These are phyloP conservation scores for Bruguiera gymnorhiza DNA, from an alignment of 345 rosid genomes.

Conservation along the genomic window DNA sequence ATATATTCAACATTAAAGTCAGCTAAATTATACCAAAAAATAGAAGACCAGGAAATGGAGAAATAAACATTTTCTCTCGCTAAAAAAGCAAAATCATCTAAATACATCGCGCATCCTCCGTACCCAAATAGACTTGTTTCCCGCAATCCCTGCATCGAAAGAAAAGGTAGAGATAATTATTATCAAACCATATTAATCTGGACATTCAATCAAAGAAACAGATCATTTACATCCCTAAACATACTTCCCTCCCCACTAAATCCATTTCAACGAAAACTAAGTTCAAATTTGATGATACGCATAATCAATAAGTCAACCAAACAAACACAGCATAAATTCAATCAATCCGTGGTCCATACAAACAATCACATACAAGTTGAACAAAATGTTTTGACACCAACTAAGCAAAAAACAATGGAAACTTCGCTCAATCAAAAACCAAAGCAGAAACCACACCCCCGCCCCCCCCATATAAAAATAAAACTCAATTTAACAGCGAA, in stretches of 20 bases:
- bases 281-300: background rate
- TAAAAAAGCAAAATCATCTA: conserved; percentile 4
- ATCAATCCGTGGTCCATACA: no score
- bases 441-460: no score
- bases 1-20: conserved; percentile 21
- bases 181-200: background rate
- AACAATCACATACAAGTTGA: no score
- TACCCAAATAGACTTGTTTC: conserved; percentile 95
- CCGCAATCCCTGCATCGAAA: conserved; percentile 83
- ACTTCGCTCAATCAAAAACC: no score
- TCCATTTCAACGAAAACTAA: no score
- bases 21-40: conserved; percentile 10
- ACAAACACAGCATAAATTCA: conserved; percentile 8
- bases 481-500: background rate
- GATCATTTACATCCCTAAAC: background rate
- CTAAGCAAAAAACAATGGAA: no score
- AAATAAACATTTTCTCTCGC: background rate
- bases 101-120: conserved; percentile 23
- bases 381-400: no score
- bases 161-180: background rate
- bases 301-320: conserved; percentile 1
- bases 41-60: background rate
- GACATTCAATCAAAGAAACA: conserved; percentile 5
- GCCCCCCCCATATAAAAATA: background rate
- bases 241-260: no score